phyloP scores from a whole-genome alignment of 805 yeast species.

The Saccharomyces mikatae region DNA sequence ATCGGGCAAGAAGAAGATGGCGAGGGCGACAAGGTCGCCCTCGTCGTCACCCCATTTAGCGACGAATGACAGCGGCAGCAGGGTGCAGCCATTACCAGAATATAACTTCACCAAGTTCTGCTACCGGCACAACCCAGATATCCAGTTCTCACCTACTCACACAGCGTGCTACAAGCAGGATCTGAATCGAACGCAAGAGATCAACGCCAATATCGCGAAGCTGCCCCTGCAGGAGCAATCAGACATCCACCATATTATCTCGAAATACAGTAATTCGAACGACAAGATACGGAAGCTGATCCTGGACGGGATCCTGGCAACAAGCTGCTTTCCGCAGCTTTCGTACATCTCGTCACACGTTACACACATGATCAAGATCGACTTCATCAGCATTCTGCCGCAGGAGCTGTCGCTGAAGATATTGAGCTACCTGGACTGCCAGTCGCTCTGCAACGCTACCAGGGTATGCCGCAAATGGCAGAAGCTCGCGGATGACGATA shows the following conservation, averaged over 20 bases:
- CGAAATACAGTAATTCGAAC: slow-evolving; percentile 62
- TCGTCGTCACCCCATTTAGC: not conserved
- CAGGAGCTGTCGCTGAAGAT: slow-evolving; percentile 78
- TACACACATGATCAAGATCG: slow-evolving; percentile 71
- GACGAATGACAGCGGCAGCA: not conserved
- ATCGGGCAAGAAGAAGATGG: not conserved
- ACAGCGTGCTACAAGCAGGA: slow-evolving; percentile 25
- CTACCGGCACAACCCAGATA: slow-evolving; percentile 88
- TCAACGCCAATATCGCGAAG: slow-evolving; percentile 29
- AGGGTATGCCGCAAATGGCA: slow-evolving; percentile 88
- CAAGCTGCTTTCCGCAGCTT: slow-evolving; percentile 91
- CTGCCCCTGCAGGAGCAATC: slow-evolving; percentile 63
- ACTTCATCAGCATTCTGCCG: slow-evolving; percentile 79
- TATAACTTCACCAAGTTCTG: slow-evolving; percentile 66
- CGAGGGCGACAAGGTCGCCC: not conserved
- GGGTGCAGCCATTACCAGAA: slow-evolving; percentile 15
- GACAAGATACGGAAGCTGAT: slow-evolving; percentile 68
- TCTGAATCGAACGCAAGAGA: slow-evolving; percentile 17
- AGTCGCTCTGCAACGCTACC: slow-evolving; percentile 87
- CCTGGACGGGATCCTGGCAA: slow-evolving; percentile 73
- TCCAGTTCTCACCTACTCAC: slow-evolving; percentile 40
- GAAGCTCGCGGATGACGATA: slow-evolving; percentile 83
- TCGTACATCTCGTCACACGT: slow-evolving; percentile 80
- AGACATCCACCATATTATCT: slow-evolving; percentile 77
- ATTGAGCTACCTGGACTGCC: slow-evolving; percentile 83